Evolutionary conservation across 1,284 basidiomycete species (phyloP), one percentile per base, ranked within the genome.

Genomic region (Leccinum pachyderme): DNA sequence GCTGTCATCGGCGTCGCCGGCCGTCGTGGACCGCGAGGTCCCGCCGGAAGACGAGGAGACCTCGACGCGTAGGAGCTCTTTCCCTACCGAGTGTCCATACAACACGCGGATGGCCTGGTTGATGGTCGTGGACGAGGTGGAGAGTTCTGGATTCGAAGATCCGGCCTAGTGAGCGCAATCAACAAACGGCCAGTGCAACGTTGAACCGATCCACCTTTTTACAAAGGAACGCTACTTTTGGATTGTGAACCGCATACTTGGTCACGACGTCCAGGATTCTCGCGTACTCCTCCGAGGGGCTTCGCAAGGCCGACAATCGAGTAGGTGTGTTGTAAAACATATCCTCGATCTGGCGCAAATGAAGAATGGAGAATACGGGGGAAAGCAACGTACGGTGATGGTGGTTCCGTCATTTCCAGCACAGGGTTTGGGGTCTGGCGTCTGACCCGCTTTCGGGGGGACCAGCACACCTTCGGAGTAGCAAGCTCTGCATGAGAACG

Each of bases 341-440:
- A 67, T 98, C 92, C 70, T 98, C 93, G 6, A 94, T 94, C 91
- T 95, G 59, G 7, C 37, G 39, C 25, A 18, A 18, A 47, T 62
- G 33, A 55, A 55, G 28, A 4, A 24, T 5, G 5, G 4, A 15
- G 48, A 18, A 12, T n/a, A 43, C 15, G 5, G 11, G 46, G 27
- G 47, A 22, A 22, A 7, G 18, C 29, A 13, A 71, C 84, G 51
- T 63, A 93, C 94, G 0, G 81, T 89, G 56, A 99, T 90, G 2
- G 86, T 86, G 0, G 97, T 99, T 1, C 97, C 97, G 56, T 98
- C 90, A 62, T 95, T 97, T 3, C 95, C 95, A 13, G 96, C 96
- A 59, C 89, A 91, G 13, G 95, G 87, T 63, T 90, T 91, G 0
- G 96, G 93, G 45, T 95, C 90, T 0, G 81, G 69, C 2, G 78